Conservation (phyloP, 352 stramenopile species). For the Phytophthora pini region DNA sequence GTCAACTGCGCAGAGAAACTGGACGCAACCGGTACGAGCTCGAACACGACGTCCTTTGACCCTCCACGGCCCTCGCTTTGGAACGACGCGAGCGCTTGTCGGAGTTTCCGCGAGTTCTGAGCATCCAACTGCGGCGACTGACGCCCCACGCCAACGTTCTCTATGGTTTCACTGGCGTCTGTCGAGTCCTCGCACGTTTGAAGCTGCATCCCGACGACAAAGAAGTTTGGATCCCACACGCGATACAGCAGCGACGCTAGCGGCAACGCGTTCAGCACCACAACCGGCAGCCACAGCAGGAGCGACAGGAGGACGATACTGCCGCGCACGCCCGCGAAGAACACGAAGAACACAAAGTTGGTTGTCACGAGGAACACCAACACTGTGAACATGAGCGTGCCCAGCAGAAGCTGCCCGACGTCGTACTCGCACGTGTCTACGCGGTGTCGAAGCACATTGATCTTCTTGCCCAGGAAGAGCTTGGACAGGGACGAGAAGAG, state of each 20-base stretch:
- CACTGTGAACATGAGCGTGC: conserved; percentile 93
- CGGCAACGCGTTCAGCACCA: conserved; percentile 54
- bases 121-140: conserved; percentile 21
- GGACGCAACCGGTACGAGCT: conserved; percentile 33
- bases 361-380: conserved; percentile 94
- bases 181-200: conserved; percentile 14
- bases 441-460: conserved; percentile 92
- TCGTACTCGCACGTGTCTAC: conserved; percentile 96
- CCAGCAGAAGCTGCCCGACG: conserved; percentile 87
- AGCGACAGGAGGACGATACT: conserved; percentile 45
- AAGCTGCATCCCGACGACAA: conserved; percentile 44
- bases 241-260: conserved; percentile 57
- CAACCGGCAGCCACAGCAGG: conserved; percentile 63
- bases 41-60: conserved; percentile 20
- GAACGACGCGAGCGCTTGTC: conserved; percentile 24
- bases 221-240: conserved; percentile 40
- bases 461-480: conserved; percentile 95
- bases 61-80: conserved; percentile 4
- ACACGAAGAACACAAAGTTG: conserved; percentile 93
- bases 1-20: conserved; percentile 34
- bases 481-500: conserved; percentile 91
- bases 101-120: conserved; percentile 26
- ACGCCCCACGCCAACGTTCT: conserved; percentile 30
- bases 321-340: conserved; percentile 86
- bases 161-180: conserved; percentile 4